A percentile compares a stretch with the other conserved stretches of the same genome.
These are phyloP conservation scores for Alternaria consortialis DNA, from an alignment of 2,329 filamentous ascomycete genomes.

Conservation along the genomic window DNA sequence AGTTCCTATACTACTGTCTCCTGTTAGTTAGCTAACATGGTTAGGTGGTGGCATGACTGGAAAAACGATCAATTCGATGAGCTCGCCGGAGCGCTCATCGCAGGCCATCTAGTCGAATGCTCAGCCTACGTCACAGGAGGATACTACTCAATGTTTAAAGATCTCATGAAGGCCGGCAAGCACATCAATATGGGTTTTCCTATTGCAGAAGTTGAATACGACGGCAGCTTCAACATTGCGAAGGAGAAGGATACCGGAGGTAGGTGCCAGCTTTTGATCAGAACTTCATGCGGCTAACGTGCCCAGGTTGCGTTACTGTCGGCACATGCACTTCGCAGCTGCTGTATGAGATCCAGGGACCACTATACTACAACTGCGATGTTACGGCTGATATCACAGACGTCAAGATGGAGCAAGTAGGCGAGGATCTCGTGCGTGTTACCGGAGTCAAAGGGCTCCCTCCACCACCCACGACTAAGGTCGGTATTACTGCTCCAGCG, in stretches of 20 bases:
- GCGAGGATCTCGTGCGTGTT: constrained; percentile 54
- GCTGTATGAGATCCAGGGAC: constrained; percentile 52
- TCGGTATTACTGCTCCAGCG: constrained; percentile 36
- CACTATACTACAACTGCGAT: constrained; percentile 61
- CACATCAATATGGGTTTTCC: constrained; percentile 48
- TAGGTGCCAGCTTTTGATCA: not conserved
- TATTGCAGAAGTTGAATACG: constrained; percentile 31
- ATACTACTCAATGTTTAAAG: constrained; percentile 53
- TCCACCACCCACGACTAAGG: constrained; percentile 61
- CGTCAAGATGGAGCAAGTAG: constrained; percentile 51
- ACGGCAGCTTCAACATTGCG: constrained; percentile 32
- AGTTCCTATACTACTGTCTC: constrained; percentile 26
- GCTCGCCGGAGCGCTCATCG: constrained; percentile 49
- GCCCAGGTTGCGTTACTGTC: constrained; percentile 45
- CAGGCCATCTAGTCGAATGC: constrained; percentile 55
- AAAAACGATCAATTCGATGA: constrained; percentile 43
- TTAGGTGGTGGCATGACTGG: constrained; percentile 64
- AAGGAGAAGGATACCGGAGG: constrained; percentile 49
- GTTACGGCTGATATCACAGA: constrained; percentile 33
- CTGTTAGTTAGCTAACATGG: constrained; percentile 35
- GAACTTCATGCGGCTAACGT: not conserved
- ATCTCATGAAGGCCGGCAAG: constrained; percentile 43
- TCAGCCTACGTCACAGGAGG: constrained; percentile 44
- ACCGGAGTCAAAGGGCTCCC: constrained; percentile 52
- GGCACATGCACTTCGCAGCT: constrained; percentile 63